A percentile compares a stretch with the other conserved stretches of the same genome.
phyloP scores from a whole-genome alignment of 129 eudicot species.

The Pittosporum tobira region DNA sequence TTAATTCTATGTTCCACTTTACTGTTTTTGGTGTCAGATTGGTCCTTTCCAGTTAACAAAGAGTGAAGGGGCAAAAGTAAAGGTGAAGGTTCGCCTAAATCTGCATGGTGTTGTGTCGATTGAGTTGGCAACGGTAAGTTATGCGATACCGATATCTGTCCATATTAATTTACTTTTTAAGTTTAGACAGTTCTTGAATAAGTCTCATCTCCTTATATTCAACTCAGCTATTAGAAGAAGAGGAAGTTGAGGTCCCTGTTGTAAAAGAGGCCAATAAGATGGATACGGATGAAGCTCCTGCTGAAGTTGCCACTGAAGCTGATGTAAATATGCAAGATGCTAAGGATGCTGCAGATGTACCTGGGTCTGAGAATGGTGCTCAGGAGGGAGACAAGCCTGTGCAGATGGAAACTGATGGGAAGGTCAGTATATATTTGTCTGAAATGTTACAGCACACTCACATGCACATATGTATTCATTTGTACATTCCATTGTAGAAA shows the following conservation, averaged over 20 bases:
- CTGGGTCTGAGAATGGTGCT: slow-evolving; percentile 70
- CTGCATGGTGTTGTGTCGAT: slow-evolving; percentile 76
- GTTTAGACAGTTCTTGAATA: background rate
- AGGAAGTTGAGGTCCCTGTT: slow-evolving; percentile 73
- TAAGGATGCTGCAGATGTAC: slow-evolving; percentile 23
- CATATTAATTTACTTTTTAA: background rate
- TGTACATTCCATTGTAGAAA: too few relatives aligned
- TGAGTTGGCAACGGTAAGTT: slow-evolving; percentile 75
- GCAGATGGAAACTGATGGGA: slow-evolving; percentile 72
- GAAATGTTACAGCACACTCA: background rate
- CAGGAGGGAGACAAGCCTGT: slow-evolving; percentile 51
- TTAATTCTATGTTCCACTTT: background rate
- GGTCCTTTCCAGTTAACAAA: slow-evolving; percentile 81
- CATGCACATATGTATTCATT: background rate
- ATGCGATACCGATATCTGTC: background rate
- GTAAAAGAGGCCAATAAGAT: slow-evolving; percentile 52
- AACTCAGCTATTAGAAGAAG: slow-evolving; percentile 79
- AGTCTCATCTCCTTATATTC: background rate
- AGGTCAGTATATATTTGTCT: slow-evolving; percentile 35
- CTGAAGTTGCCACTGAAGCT: slow-evolving; percentile 32
- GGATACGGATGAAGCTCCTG: slow-evolving; percentile 61
- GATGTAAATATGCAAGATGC: slow-evolving; percentile 88
- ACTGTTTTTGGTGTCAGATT: slow-evolving; percentile 40
- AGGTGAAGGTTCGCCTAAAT: slow-evolving; percentile 68
- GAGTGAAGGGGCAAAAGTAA: slow-evolving; percentile 68